Percentiles rank a stretch among this genome's conserved stretches.
Conservation (phyloP, 371 early-diverging fungal species). For the Nosema muscidifuracis region DNA sequence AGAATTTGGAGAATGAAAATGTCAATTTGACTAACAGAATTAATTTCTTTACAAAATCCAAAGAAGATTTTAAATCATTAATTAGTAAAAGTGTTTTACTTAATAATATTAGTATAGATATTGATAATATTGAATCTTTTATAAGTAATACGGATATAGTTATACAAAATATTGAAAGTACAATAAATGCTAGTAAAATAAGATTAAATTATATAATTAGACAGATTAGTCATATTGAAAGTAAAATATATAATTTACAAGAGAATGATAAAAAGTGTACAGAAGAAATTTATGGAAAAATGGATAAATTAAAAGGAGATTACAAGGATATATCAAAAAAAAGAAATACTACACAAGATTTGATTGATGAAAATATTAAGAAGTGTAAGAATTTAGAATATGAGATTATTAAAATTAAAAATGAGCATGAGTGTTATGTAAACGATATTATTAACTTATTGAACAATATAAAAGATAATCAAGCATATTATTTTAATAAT, state of each 20-base stretch:
- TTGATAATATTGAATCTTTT: constrained; percentile 37
- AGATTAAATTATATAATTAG: constrained; percentile 40
- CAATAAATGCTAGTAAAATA: constrained; percentile 46
- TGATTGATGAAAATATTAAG: constrained; percentile 45
- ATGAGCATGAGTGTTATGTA: constrained; percentile 23
- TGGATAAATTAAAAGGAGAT: constrained; percentile 40
- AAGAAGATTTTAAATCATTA: constrained; percentile 20
- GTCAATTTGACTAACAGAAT: constrained; percentile 9
- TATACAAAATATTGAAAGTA: constrained; percentile 38
- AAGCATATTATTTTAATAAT: constrained; percentile 21
- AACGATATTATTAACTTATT: constrained; percentile 20
- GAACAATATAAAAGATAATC: constrained; percentile 33
- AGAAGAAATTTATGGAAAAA: constrained; percentile 31
- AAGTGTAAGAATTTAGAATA: constrained; percentile 28
- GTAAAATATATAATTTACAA: constrained; percentile 46
- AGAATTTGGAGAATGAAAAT: constrained; percentile 16
- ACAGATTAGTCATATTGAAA: constrained; percentile 54
- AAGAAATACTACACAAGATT: constrained; percentile 21
- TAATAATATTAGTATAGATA: constrained; percentile 1
- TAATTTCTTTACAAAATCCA: neutral
- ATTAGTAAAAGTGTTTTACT: constrained; percentile 9
- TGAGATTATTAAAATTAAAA: constrained; percentile 29
- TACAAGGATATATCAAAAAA: constrained; percentile 33
- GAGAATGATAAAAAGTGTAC: constrained; percentile 41
- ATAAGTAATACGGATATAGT: constrained; percentile 28